A percentile compares a stretch with the other conserved stretches of the same genome.
phyloP scores from a whole-genome alignment of 2,329 filamentous ascomycete species.

The Fusarium begoniae region DNA sequence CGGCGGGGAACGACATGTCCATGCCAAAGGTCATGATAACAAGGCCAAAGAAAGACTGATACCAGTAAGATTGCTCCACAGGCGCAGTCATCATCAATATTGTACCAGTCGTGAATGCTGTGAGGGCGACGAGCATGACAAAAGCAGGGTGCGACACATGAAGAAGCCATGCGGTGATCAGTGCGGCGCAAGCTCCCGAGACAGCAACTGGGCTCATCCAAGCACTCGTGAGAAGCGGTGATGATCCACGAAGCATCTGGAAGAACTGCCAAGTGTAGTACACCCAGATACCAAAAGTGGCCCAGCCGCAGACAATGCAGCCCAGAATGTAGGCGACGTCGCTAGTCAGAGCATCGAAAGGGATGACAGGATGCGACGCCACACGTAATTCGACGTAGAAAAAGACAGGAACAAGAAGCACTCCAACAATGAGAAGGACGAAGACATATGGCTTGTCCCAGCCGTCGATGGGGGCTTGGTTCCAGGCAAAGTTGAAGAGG shows the following conservation, averaged over 20 bases:
- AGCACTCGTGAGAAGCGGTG: constrained; percentile 55
- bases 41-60: constrained; percentile 66
- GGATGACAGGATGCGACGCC: constrained; percentile 64
- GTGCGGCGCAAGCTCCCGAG: constrained; percentile 55
- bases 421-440: constrained; percentile 64
- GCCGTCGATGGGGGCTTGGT: constrained; percentile 67
- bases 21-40: constrained; percentile 70
- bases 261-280: constrained; percentile 62
- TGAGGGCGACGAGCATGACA: constrained; percentile 56
- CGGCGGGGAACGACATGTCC: constrained; percentile 71
- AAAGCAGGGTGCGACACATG: constrained; percentile 44
- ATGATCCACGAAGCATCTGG: constrained; percentile 52
- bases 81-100: constrained; percentile 59
- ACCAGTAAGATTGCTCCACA: constrained; percentile 69
- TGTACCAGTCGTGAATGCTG: constrained; percentile 55
- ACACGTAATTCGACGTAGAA: constrained; percentile 62
- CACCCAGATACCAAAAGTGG: constrained; percentile 63
- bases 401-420: constrained; percentile 64
- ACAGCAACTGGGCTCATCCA: constrained; percentile 57
- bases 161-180: constrained; percentile 55
- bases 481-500: constrained; percentile 74
- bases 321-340: constrained; percentile 64
- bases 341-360: constrained; percentile 58
- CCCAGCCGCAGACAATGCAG: constrained; percentile 64
- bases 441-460: constrained; percentile 68